These are phyloP conservation scores for Solanum virginianum DNA, from an alignment of 257 asterid genomes.

Conservation along the genomic window DNA sequence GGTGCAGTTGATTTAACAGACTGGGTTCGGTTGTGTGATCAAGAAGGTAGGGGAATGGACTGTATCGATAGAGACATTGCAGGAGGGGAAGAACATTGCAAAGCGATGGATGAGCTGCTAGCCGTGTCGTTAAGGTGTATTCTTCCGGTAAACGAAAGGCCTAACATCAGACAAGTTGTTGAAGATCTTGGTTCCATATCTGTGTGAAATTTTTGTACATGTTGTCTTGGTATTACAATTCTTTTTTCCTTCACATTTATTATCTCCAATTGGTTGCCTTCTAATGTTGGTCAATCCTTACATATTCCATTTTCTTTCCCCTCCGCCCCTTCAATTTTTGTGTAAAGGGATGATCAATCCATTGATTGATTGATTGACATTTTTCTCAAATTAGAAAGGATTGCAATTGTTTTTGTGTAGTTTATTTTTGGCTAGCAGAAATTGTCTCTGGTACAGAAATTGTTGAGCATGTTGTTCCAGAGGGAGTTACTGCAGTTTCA, in stretches of 20 bases:
- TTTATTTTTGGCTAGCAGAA: neutral
- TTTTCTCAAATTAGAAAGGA: neutral
- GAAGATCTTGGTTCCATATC: conserved; percentile 60
- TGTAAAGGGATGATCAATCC: conserved; percentile 89
- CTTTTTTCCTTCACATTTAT: conserved; percentile 13
- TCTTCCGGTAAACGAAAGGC: conserved; percentile 84
- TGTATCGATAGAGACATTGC: conserved; percentile 84
- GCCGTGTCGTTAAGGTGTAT: conserved; percentile 77
- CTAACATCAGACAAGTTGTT: conserved; percentile 68
- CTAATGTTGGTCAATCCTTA: conserved; percentile 39
- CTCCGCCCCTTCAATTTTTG: conserved; percentile 59
- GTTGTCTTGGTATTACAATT: conserved; percentile 33
- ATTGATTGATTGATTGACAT: conserved; percentile 48
- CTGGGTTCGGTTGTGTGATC: conserved; percentile 83
- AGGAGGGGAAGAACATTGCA: conserved; percentile 62
- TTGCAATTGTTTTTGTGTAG: neutral
- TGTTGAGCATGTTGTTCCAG: conserved; percentile 40
- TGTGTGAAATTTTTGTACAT: conserved; percentile 62
- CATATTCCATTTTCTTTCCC: conserved; percentile 28
- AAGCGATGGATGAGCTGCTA: conserved; percentile 78
- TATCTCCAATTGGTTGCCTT: conserved; percentile 28
- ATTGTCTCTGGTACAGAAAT: conserved; percentile 34
- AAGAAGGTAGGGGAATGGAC: conserved; percentile 84
- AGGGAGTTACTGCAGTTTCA: conserved; percentile 22
- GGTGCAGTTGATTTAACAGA: conserved; percentile 97